Conservation (phyloP, 108 stramenopile genomes). For the Asterionellopsis glacialis region DNA sequence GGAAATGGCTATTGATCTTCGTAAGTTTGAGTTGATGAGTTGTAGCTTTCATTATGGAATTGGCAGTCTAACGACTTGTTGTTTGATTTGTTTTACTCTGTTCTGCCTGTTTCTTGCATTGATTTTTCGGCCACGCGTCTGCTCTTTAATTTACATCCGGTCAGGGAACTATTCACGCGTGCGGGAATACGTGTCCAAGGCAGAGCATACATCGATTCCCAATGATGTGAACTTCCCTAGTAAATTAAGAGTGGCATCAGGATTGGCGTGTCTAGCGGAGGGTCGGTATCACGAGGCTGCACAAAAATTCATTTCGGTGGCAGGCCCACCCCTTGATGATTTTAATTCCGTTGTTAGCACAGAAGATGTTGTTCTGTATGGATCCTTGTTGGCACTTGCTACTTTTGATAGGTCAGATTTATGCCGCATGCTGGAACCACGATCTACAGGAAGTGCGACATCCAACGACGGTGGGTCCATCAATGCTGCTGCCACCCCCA, state of each 20-base stretch:
- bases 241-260: slow-evolving; percentile 33
- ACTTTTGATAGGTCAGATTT: slow-evolving; percentile 37
- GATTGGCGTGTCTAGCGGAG: slow-evolving; percentile 31
- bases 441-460: no score
- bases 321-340: slow-evolving; percentile 25
- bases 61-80: neutral
- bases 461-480: no score
- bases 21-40: slow-evolving; percentile 11
- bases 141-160: neutral
- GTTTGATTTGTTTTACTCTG: neutral
- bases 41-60: neutral
- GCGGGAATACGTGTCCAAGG: slow-evolving; percentile 26
- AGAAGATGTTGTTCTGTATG: slow-evolving; percentile 75
- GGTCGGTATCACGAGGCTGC: slow-evolving; percentile 33
- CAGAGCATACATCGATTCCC: slow-evolving; percentile 21
- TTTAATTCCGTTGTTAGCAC: slow-evolving; percentile 31
- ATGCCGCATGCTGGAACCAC: slow-evolving; percentile 29
- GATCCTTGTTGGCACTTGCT: slow-evolving; percentile 53
- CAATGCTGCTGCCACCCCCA: slow-evolving; percentile 17
- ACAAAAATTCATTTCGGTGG: slow-evolving; percentile 20
- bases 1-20: slow-evolving; percentile 44
- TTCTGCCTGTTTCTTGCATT: neutral
- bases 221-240: slow-evolving; percentile 2
- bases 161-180: slow-evolving; percentile 27
- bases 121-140: neutral